Conservation (phyloP, 2,329 filamentous ascomycete species). For the Paraphoma chrysanthemicola region DNA sequence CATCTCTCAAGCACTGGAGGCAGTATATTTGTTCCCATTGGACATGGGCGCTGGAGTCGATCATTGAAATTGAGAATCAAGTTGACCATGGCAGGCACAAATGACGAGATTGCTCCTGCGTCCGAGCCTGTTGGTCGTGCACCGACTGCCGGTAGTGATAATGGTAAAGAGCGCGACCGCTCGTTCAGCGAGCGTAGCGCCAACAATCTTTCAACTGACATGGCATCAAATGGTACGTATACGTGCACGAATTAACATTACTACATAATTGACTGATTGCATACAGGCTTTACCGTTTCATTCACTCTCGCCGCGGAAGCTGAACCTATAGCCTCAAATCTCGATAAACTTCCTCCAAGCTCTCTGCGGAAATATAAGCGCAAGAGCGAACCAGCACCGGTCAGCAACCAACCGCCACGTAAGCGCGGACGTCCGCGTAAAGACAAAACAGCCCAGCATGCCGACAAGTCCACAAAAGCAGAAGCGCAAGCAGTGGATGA, state of each 20-base stretch:
- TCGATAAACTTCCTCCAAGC: slow-evolving; percentile 27
- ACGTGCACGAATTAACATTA: too few species aligned
- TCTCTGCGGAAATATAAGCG: slow-evolving; percentile 17
- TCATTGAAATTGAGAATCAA: background rate
- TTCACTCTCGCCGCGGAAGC: slow-evolving; percentile 27
- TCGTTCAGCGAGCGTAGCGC: background rate
- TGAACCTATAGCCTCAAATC: slow-evolving; percentile 23
- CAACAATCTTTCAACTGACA: background rate
- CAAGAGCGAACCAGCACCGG: slow-evolving; percentile 18
- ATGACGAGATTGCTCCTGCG: background rate
- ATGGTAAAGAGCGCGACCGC: background rate
- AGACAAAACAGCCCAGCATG: background rate
- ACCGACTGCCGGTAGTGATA: background rate
- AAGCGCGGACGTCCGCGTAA: slow-evolving; percentile 23
- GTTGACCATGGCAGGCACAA: background rate
- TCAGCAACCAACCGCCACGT: slow-evolving; percentile 2
- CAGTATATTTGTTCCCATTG: too few species aligned
- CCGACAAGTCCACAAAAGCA: background rate
- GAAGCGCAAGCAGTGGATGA: background rate
- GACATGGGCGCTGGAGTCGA: too few species aligned
- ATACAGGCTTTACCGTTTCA: background rate
- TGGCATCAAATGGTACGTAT: background rate
- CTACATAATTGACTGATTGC: background rate
- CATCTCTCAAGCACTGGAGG: too few species aligned
- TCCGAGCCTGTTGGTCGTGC: background rate